Percentiles rank a stretch among this genome's conserved stretches.
These are phyloP conservation scores for Vitis hybrid DNA, from an alignment of 177 flowering plant genomes.

Conservation along the genomic window DNA sequence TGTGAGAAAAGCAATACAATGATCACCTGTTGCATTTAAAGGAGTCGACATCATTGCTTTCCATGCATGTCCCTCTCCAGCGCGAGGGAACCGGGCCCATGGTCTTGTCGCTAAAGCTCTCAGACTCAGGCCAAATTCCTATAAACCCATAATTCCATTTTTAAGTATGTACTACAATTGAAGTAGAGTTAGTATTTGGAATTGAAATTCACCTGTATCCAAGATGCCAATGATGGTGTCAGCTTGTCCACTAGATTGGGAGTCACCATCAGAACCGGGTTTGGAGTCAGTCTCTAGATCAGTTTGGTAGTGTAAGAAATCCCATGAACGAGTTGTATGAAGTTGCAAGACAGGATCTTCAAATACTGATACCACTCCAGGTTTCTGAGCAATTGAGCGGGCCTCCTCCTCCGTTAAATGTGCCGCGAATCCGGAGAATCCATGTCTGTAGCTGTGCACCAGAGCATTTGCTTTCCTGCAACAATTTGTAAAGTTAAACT, in stretches of 20 bases:
- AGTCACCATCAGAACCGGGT: conserved; percentile 10
- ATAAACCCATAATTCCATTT: neutral
- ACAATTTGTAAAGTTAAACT: neutral
- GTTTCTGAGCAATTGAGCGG: conserved; percentile 28
- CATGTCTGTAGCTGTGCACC: conserved; percentile 50
- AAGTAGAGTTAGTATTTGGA: neutral
- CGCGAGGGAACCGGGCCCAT: conserved; percentile 60
- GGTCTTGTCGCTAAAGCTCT: conserved; percentile 59
- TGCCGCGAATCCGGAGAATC: conserved; percentile 78
- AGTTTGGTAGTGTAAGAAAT: conserved; percentile 57
- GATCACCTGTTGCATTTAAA: conserved; percentile 66
- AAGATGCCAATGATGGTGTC: conserved; percentile 66
- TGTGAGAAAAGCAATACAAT: too few relatives aligned
- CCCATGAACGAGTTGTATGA: conserved; percentile 94
- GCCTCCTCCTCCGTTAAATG: conserved; percentile 59
- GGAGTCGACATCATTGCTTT: conserved; percentile 36
- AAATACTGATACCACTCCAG: conserved; percentile 78
- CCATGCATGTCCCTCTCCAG: conserved; percentile 79
- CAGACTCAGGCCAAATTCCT: conserved; percentile 88
- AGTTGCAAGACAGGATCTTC: conserved; percentile 58
- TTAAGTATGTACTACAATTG: neutral
- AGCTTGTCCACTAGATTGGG: conserved; percentile 18
- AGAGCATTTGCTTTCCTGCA: conserved; percentile 35
- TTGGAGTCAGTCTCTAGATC: conserved; percentile 26
- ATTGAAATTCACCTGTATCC: conserved; percentile 51